These are phyloP conservation scores for Phytophthora citricola DNA, from an alignment of 352 stramenopile genomes.

Conservation along the genomic window DNA sequence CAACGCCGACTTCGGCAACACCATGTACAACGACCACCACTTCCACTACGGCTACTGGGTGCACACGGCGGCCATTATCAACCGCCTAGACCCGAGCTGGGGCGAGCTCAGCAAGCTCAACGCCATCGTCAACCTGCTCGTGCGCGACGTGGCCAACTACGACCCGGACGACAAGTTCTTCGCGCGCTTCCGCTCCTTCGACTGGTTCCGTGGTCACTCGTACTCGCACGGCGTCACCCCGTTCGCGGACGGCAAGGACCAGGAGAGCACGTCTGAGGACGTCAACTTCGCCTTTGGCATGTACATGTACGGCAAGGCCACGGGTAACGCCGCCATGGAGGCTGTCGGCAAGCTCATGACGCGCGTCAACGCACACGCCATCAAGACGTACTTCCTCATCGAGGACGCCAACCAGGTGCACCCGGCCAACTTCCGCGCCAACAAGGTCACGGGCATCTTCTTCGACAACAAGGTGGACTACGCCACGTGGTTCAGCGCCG, in stretches of 20 bases:
- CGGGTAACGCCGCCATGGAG: constrained; percentile 38
- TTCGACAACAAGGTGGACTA: constrained; percentile 85
- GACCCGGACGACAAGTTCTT: constrained; percentile 51
- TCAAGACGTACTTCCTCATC: constrained; percentile 74
- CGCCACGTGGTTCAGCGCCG: constrained; percentile 76
- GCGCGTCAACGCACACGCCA: constrained; percentile 52
- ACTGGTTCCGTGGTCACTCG: constrained; percentile 76
- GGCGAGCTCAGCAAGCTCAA: constrained; percentile 47
- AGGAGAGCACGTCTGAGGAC: constrained; percentile 74
- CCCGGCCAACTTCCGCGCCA: constrained; percentile 52
- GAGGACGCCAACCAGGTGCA: constrained; percentile 54
- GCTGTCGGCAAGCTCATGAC: constrained; percentile 57
- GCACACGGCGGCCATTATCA: constrained; percentile 57
- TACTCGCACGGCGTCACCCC: constrained; percentile 74
- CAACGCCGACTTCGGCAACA: constrained; percentile 77
- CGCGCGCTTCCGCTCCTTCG: constrained; percentile 62
- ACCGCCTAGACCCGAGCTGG: constrained; percentile 51
- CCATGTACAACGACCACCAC: constrained; percentile 82
- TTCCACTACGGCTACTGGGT: constrained; percentile 84
- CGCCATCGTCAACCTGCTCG: constrained; percentile 42
- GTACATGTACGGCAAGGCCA: constrained; percentile 61
- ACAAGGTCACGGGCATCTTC: constrained; percentile 82
- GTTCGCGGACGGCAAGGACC: constrained; percentile 69
- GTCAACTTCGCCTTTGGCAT: constrained; percentile 71
- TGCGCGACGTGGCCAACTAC: constrained; percentile 67